These are phyloP conservation scores for Cladosporium sp. DNA, from an alignment of 2,329 filamentous ascomycete species.

Conservation along the genomic window DNA sequence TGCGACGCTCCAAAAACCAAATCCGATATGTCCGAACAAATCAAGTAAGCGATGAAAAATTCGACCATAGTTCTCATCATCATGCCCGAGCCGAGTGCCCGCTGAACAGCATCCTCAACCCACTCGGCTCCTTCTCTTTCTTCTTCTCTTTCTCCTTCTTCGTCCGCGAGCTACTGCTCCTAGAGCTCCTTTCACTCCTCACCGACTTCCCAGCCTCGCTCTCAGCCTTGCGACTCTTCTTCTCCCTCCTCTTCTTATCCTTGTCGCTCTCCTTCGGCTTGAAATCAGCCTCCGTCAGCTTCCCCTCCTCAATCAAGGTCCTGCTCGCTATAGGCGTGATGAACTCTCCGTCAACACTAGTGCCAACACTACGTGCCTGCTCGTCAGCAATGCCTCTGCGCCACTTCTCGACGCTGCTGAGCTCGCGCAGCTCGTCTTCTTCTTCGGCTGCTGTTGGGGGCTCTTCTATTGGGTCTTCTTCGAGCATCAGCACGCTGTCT, in stretches of 20 bases:
- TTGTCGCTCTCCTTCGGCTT: slow-evolving; percentile 35
- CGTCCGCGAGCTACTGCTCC: slow-evolving; percentile 19
- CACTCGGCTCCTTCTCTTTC: slow-evolving; percentile 39
- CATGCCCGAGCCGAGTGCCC: slow-evolving; percentile 13
- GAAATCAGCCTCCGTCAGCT: slow-evolving; percentile 44
- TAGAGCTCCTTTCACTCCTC: slow-evolving; percentile 5
- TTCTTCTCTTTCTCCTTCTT: slow-evolving; percentile 27
- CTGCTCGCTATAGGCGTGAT: slow-evolving; percentile 55
- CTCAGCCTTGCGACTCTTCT: slow-evolving; percentile 17
- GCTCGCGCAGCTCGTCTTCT: slow-evolving; percentile 55
- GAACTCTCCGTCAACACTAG: slow-evolving; percentile 62
- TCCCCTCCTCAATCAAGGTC: slow-evolving; percentile 42
- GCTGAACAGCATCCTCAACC: slow-evolving; percentile 41
- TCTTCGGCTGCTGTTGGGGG: slow-evolving; percentile 24
- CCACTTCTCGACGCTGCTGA: slow-evolving; percentile 59
- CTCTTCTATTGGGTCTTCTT: slow-evolving; percentile 16
- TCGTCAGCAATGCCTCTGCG: slow-evolving; percentile 59
- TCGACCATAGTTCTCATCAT: neutral
- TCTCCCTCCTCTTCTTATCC: slow-evolving; percentile 19
- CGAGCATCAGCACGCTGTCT: slow-evolving; percentile 14
- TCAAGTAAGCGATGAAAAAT: neutral
- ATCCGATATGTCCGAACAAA: neutral
- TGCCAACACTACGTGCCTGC: slow-evolving; percentile 51
- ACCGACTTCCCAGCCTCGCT: slow-evolving; percentile 13
- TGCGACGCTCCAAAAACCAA: neutral